Base-by-base conservation (phyloP, 768 basidiomycete species). In the Dacryopinax primogenitus region DNA sequence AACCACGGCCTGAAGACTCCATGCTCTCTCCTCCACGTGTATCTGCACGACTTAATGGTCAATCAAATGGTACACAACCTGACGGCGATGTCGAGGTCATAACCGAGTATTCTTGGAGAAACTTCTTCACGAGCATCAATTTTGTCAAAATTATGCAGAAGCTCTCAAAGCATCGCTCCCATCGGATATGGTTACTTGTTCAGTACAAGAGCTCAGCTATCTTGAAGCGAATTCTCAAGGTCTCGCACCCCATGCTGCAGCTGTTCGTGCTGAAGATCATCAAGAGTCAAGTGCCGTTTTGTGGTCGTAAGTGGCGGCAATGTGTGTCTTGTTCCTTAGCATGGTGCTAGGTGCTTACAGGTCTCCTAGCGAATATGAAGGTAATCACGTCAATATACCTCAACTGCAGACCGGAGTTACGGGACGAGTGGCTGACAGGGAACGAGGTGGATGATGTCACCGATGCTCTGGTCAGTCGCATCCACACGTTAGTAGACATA, bases 181-280 rank as follows among this genome's bases (percentile, higher is more conserved):
- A 97, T 74, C 82, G 96, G 26, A 96, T 98, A 66, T 87, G 89
- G 79, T 89, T 98, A 84, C 80, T 99, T 62, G 91, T 94, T 7
- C 93, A 96, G 71, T 97, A 98, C 79, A 99, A 98, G 79, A 94
- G 92, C 73, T 95, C 94, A 34, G 92, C 93, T 64, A 92, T 98
- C 62, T 78, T 99, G 68, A 99, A 99, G 76, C 84, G 96, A 32
- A 90, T 98, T 67, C 79, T 98, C 65, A 85, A 90, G 76, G 93
- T 99, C 12, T 86, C 89, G 70, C 96, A 99, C 71, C 91, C 93
- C 1, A 81, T 95, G 82, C 76, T 98, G 67, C 95, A 97, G 73
- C 81, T 98, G 28, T 92, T 96, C 75, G 84, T 96, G 9, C 80
- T 99, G 69, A 99, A 99, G 76, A 79, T 98, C 66, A 94, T 98